Conservation (phyloP, 768 basidiomycete genomes). For the Tylopilus sp. region DNA sequence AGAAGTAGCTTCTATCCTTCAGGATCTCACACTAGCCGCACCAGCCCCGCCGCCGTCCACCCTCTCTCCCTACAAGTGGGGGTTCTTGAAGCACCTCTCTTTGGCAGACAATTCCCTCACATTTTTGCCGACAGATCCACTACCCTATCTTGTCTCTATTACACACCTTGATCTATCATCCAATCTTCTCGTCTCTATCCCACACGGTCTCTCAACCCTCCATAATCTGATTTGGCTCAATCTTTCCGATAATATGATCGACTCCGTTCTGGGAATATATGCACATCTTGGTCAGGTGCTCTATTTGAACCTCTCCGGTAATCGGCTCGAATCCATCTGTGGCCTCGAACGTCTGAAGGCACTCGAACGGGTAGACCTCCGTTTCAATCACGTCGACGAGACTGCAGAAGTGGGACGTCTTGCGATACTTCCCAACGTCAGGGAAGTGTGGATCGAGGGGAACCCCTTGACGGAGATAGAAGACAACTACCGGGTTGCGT, state of each 20-base stretch:
- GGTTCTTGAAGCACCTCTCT: constrained; percentile 69
- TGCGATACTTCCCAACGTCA: constrained; percentile 71
- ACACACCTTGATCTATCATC: constrained; percentile 87
- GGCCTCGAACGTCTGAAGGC: constrained; percentile 88
- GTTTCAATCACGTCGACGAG: constrained; percentile 77
- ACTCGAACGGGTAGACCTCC: constrained; percentile 82
- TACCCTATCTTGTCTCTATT: constrained; percentile 67
- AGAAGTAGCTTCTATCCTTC: constrained; percentile 9
- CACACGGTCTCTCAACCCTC: constrained; percentile 67
- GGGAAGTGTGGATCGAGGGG: constrained; percentile 78
- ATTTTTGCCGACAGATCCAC: constrained; percentile 65
- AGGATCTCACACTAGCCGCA: constrained; percentile 22
- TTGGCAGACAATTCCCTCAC: constrained; percentile 80
- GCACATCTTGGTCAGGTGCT: constrained; percentile 74
- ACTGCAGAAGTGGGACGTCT: constrained; percentile 82
- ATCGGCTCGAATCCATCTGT: constrained; percentile 92
- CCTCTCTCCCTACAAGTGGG: constrained; percentile 67
- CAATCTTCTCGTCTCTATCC: constrained; percentile 88
- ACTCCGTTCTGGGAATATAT: constrained; percentile 89
- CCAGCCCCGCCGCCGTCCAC: constrained; percentile 29
- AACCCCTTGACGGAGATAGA: constrained; percentile 77
- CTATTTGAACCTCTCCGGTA: constrained; percentile 75
- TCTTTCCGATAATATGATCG: constrained; percentile 96
- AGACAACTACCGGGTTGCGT: constrained; percentile 67
- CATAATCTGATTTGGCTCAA: constrained; percentile 87